A percentile compares a stretch with the other conserved stretches of the same genome.
phyloP scores from a whole-genome alignment of 2,329 filamentous ascomycete species.

The Diaporthe sp. region DNA sequence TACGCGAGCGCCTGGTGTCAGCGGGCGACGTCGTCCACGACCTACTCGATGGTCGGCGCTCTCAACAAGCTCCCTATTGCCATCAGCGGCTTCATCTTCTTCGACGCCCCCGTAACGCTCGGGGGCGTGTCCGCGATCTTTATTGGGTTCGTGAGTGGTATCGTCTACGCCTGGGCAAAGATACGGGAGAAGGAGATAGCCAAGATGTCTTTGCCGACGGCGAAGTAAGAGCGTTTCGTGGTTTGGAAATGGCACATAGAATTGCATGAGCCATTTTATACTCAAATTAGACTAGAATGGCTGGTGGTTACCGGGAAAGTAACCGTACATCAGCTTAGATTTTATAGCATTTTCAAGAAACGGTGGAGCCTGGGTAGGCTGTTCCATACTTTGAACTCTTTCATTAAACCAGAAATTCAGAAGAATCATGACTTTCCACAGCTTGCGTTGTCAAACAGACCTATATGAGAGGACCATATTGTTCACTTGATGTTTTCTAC shows the following conservation, averaged over 20 bases:
- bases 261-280: background rate
- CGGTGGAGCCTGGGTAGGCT: too few species aligned
- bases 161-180: constrained; percentile 91
- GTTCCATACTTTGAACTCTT: background rate
- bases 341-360: background rate
- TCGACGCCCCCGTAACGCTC: constrained; percentile 91
- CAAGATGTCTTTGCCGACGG: constrained; percentile 76
- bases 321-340: background rate
- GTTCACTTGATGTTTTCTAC: background rate
- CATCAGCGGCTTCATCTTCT: constrained; percentile 92
- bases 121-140: constrained; percentile 92
- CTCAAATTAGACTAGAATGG: background rate
- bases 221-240: constrained; percentile 54
- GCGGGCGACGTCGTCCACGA: constrained; percentile 96
- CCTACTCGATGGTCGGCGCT: constrained; percentile 98
- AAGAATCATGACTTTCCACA: background rate
- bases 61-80: constrained; percentile 98
- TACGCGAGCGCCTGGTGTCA: constrained; percentile 99
- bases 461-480: background rate
- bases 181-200: constrained; percentile 79
- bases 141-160: constrained; percentile 90
- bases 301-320: background rate
- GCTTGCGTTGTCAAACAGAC: background rate
- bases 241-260: background rate
- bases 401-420: too few species aligned